Base-by-base conservation (phyloP, 441 rosid species). In the Bruguiera hainesii region DNA sequence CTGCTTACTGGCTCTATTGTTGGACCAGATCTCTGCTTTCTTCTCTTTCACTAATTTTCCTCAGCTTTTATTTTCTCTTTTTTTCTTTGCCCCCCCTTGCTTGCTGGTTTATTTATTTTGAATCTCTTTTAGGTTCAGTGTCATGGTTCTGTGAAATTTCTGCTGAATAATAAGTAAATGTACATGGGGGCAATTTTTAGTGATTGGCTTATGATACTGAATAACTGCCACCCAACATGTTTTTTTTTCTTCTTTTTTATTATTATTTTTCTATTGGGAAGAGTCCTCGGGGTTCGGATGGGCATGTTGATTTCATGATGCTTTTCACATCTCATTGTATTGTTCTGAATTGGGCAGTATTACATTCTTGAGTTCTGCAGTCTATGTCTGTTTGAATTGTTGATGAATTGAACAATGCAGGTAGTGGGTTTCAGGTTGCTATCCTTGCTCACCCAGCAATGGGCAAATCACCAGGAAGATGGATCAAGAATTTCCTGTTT, bases 401-500 rank as follows among this genome's bases (percentile, higher is more conserved):
- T 55, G 35, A 46, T 8, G 6, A 20, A 1, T 67, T 25, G 20
- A 57, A 56, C 62, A 30, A 52, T 73, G 77, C 78, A 69, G 78
- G 70, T 20, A 13, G 35, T 74, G 39, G 59, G 66, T 52, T 79
- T 76, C 50, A 29, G 70, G 66, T 73, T 73, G 33, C 60, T 29
- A 58, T 55, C 73, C 68, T 58, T 59, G 57, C 71, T 73, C 53
- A 64, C 74, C 58, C 56, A 63, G 69, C 52, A 66, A 93, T 93
- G 98, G 93, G 98, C 28, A 76, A 61, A 39, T 76, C 80, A 49
- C 71, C 76, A 0, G 76, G 69, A 50, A 76, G 69, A 57, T 76
- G 98, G 97, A 76, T 93, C 74, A 93, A 84, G 89, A 79, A 81
- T 30, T 67, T 93, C 51, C 75, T 87, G 53, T 85, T 77, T 42